Conservation (phyloP, 192 early-diverging fungal genomes). For the Umbelopsis isabellina region DNA sequence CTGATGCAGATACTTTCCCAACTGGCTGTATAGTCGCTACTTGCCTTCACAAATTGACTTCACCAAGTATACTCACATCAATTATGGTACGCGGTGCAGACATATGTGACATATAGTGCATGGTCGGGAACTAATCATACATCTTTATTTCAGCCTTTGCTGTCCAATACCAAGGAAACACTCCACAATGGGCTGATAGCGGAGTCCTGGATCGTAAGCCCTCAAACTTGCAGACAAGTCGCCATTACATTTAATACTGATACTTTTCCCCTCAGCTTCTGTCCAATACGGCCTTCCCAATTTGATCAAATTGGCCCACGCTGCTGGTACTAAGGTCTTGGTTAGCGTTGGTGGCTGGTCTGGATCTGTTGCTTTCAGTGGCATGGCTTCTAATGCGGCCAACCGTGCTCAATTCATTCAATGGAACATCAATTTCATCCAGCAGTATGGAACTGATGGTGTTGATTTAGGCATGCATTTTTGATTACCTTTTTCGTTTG, state of each 20-base stretch:
- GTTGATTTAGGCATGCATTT: constrained; percentile 17
- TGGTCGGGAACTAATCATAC: no score
- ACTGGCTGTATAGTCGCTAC: constrained; percentile 25
- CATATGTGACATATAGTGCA: background rate
- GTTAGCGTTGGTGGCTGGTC: constrained; percentile 73
- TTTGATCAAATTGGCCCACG: constrained; percentile 46
- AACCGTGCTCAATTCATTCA: constrained; percentile 15
- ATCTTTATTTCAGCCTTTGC: constrained; percentile 14
- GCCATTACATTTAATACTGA: no score
- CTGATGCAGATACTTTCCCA: constrained; percentile 25
- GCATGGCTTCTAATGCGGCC: constrained; percentile 5
- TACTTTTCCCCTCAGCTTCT: no score
- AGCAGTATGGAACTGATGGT: constrained; percentile 24
- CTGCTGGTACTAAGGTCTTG: constrained; percentile 49
- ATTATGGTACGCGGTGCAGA: constrained; percentile 28
- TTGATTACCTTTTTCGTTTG: no score
- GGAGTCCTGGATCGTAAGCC: constrained; percentile 24
- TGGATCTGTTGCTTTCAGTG: constrained; percentile 36
- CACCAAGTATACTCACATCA: constrained; percentile 34
- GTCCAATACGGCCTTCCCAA: constrained; percentile 32
- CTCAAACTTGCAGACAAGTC: no score
- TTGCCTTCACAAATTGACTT: constrained; percentile 25
- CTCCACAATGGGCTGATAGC: constrained; percentile 30
- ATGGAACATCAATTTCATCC: constrained; percentile 21
- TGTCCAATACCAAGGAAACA: constrained; percentile 22